Percentiles rank a stretch among this genome's conserved stretches.
phyloP scores from a whole-genome alignment of 176 grass and related monocot species.

The barley (Hordeum vulgare) region MorexV3_pseudomolecules_assembly NC_058518.1:349191909-349192408 shows the following conservation, averaged over 20 bases:
- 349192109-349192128: background rate
- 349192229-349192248: background rate
- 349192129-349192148: background rate
- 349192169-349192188: background rate
- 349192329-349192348: background rate
- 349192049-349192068: background rate
- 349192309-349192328: rapidly evolving
- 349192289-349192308: background rate
- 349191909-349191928: background rate
- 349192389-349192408: background rate
- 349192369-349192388: background rate
- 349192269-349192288: too few relatives aligned
- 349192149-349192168: background rate
- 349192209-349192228: background rate
- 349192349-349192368: background rate
- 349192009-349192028: background rate
- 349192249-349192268: too few relatives aligned
- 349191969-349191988: background rate
- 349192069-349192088: background rate
- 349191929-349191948: background rate
- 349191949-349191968: background rate
- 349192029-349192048: background rate
- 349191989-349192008: background rate
- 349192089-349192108: background rate
- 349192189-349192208: background rate